phyloP scores from a whole-genome alignment of 768 basidiomycete species.

The Tulasnella sp. region DNA sequence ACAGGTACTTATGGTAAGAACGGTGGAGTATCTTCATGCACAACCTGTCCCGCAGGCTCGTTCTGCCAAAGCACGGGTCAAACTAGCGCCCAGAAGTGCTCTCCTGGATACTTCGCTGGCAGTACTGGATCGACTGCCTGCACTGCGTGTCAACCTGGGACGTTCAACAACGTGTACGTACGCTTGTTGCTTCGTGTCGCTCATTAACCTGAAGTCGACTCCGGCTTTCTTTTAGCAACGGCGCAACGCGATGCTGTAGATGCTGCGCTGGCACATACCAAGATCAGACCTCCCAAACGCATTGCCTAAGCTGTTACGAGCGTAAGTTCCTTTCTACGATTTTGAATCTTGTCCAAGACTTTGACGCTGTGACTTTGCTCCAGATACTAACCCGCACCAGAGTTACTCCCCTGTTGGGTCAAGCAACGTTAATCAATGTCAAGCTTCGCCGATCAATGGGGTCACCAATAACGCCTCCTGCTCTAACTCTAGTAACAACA shows the following conservation, averaged over 20 bases:
- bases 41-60: not conserved
- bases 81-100: not conserved
- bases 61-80: not conserved
- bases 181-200: not conserved
- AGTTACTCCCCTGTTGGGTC: conserved; percentile 6
- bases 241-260: conserved; percentile 7
- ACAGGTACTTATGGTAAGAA: not conserved
- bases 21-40: not conserved
- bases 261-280: conserved; percentile 17
- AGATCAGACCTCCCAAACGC: conserved; percentile 12
- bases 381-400: conserved; percentile 10
- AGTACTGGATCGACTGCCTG: not conserved
- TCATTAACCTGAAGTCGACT: not conserved
- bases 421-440: not conserved
- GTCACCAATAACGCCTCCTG: conserved; percentile 6
- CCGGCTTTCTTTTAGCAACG: not conserved
- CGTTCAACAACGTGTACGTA: conserved; percentile 14
- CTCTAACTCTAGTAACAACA: not conserved
- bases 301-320: conserved; percentile 10
- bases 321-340: not conserved
- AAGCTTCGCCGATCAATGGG: not conserved
- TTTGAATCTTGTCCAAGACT: not conserved
- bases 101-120: not conserved
- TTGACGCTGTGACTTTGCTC: not conserved
- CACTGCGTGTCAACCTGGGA: not conserved